phyloP scores from a whole-genome alignment of 208 protist species.

The Trypanosoma caninum region DNA sequence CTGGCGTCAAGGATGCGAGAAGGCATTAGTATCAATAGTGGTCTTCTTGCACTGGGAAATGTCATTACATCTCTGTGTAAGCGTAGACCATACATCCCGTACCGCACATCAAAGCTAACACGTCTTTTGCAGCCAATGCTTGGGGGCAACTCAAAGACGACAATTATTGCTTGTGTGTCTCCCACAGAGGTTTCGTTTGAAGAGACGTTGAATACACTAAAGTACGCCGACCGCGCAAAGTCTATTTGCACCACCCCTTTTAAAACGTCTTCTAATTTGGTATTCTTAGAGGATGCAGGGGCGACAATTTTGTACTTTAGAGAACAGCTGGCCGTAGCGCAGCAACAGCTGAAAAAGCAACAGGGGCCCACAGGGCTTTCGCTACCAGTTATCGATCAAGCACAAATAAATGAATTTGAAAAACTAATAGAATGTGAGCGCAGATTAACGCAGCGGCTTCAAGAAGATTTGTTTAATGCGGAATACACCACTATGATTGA shows the following conservation, averaged over 20 bases:
- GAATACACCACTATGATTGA: constrained; percentile 83
- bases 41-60: constrained; percentile 92
- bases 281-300: constrained; percentile 39
- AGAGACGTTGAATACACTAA: constrained; percentile 95
- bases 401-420: constrained; percentile 14
- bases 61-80: constrained; percentile 92
- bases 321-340: constrained; percentile 53
- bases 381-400: background rate
- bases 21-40: constrained; percentile 93
- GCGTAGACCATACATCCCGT: constrained; percentile 85
- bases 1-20: constrained; percentile 73
- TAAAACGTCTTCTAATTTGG: constrained; percentile 31
- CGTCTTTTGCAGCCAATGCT: constrained; percentile 93
- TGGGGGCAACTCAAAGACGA: constrained; percentile 86
- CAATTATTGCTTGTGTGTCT: constrained; percentile 94
- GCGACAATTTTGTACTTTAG: constrained; percentile 59
- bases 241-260: constrained; percentile 89
- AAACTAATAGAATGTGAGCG: constrained; percentile 44
- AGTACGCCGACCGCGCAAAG: constrained; percentile 95
- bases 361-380: background rate
- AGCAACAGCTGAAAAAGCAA: constrained; percentile 29
- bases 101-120: constrained; percentile 94
- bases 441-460: constrained; percentile 49
- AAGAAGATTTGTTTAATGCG: constrained; percentile 82
- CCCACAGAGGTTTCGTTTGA: constrained; percentile 88